Percentiles rank a stretch among this genome's conserved stretches.
phyloP scores from a whole-genome alignment of 108 stramenopile genomes.

The Chaetoceros muelleri region DNA sequence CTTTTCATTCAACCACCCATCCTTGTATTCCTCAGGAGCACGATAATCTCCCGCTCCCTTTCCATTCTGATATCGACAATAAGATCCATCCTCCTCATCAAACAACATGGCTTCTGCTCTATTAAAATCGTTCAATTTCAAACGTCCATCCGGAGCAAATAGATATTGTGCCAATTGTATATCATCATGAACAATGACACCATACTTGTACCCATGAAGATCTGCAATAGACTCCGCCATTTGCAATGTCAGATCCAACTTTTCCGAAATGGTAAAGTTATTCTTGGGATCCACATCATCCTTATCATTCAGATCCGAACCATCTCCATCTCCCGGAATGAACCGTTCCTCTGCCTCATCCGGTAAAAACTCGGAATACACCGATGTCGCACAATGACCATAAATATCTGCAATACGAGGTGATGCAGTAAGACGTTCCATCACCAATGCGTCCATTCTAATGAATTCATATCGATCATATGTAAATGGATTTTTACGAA shows the following conservation, averaged over 20 bases:
- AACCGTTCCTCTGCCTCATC: constrained; percentile 21
- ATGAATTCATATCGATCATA: constrained; percentile 22
- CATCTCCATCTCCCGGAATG: constrained; percentile 20
- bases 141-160: constrained; percentile 19
- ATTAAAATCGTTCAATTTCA: constrained; percentile 65
- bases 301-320: constrained; percentile 9
- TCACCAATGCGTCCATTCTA: constrained; percentile 67
- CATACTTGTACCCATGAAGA: constrained; percentile 49
- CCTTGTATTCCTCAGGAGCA: constrained; percentile 55
- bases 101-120: constrained; percentile 57
- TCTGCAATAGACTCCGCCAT: constrained; percentile 68
- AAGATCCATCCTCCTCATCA: constrained; percentile 35
- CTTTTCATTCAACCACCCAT: constrained; percentile 46
- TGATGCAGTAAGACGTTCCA: constrained; percentile 50
- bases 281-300: constrained; percentile 25
- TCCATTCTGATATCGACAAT: constrained; percentile 53
- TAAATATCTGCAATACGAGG: constrained; percentile 62
- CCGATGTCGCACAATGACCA: constrained; percentile 51
- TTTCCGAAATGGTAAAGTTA: constrained; percentile 35
- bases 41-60: constrained; percentile 34
- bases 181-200: constrained; percentile 66
- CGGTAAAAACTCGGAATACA: constrained; percentile 30
- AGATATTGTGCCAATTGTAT: constrained; percentile 59
- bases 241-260: constrained; percentile 33
- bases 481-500: constrained; percentile 5